Evolutionary conservation across 73 alveolate species (phyloP).

Genomic region (Uronychia setigera): DNA sequence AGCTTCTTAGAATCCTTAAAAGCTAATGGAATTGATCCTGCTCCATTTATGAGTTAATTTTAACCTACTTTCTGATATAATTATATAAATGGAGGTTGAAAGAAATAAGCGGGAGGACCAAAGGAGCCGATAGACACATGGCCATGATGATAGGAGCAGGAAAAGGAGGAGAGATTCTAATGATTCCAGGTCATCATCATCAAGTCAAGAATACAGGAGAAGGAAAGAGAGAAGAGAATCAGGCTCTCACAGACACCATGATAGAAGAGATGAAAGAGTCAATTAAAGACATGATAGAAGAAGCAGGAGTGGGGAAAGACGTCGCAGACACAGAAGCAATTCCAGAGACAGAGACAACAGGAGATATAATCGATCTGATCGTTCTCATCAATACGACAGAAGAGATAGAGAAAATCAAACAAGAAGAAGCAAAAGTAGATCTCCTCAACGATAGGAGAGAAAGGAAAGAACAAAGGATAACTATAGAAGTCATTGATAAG

Average conservation of each 20-base stretch:
- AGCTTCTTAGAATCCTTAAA: no score
- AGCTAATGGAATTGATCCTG: no score
- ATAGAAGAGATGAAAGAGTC: not conserved
- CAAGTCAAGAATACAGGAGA: slow-evolving; percentile 3
- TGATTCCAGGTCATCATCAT: no score
- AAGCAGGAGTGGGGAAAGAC: not conserved
- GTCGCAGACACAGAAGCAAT: not conserved
- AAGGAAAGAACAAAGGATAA: not conserved
- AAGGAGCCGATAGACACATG: slow-evolving; percentile 12
- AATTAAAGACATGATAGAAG: not conserved
- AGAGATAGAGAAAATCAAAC: not conserved
- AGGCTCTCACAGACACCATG: not conserved
- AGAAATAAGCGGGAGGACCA: not conserved
- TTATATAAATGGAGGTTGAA: no score
- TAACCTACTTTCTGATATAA: no score
- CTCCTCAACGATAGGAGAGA: not conserved
- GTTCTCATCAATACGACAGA: no score
- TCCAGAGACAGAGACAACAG: no score
- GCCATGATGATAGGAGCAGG: slow-evolving; percentile 1
- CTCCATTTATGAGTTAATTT: no score
- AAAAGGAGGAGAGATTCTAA: not conserved
- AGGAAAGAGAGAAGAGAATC: not conserved
- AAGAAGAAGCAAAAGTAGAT: not conserved
- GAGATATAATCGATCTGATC: no score
- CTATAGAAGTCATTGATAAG: not conserved